These are phyloP conservation scores for Quercus suber DNA, from an alignment of 306 rosid genomes.

Conservation along the genomic window DNA sequence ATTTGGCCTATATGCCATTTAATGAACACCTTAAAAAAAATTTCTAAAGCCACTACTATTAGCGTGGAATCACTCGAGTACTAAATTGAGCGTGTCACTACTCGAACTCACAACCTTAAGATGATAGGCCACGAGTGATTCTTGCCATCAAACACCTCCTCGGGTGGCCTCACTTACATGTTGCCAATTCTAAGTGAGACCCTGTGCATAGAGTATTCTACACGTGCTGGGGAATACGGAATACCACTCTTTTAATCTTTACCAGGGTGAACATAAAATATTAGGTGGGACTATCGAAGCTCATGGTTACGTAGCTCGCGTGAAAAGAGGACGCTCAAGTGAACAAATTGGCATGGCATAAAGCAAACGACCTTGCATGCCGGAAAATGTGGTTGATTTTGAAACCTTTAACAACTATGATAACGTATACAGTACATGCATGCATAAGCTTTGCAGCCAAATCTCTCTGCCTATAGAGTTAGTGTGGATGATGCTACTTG, in stretches of 20 bases:
- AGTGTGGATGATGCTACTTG: slow-evolving; percentile 26
- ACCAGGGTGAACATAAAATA: too few species aligned
- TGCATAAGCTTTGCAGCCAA: not conserved
- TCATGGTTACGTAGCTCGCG: slow-evolving; percentile 22
- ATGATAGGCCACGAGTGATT: too few species aligned
- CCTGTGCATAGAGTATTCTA: too few species aligned
- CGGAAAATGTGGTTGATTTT: not conserved
- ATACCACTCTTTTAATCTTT: too few species aligned
- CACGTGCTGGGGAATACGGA: too few species aligned
- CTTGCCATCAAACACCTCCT: too few species aligned
- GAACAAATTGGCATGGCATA: not conserved
- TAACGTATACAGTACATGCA: slow-evolving; percentile 13
- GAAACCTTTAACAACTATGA: not conserved
- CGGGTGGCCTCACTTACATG: not conserved
- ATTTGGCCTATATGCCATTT: too few species aligned
- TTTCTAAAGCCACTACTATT: accelerated
- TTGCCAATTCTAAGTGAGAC: not conserved
- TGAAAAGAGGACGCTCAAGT: slow-evolving; percentile 15
- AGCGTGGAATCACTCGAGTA: too few species aligned
- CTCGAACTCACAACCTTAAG: accelerated
- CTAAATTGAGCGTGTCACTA: too few species aligned
- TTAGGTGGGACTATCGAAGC: not conserved
- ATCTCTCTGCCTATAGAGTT: slow-evolving; percentile 8
- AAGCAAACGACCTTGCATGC: not conserved
- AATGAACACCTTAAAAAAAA: accelerated